Evolutionary conservation across 2,329 filamentous ascomycete species (phyloP).

Genomic region (Clonostachys rosea): DNA sequence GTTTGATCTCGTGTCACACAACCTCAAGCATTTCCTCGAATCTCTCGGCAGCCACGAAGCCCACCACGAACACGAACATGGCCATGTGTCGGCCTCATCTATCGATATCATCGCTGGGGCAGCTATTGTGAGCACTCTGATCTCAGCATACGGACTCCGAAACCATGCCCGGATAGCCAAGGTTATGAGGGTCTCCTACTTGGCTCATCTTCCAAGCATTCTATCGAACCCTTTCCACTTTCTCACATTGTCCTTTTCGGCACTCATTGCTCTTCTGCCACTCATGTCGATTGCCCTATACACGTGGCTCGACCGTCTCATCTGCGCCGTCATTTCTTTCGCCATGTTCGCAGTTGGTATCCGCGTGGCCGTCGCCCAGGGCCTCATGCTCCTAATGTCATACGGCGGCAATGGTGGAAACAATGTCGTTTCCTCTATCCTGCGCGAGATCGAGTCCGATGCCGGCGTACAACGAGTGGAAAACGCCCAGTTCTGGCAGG

Average conservation of each 20-base stretch:
- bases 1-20: constrained; percentile 91
- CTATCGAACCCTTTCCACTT: constrained; percentile 94
- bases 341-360: constrained; percentile 86
- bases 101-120: constrained; percentile 78
- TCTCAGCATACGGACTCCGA: constrained; percentile 81
- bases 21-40: constrained; percentile 89
- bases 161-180: constrained; percentile 92
- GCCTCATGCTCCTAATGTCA: constrained; percentile 94
- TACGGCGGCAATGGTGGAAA: constrained; percentile 45
- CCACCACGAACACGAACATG: constrained; percentile 65
- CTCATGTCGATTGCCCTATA: constrained; percentile 78
- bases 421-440: constrained; percentile 62
- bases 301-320: constrained; percentile 74
- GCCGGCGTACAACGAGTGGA: constrained; percentile 72
- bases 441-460: constrained; percentile 81
- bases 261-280: constrained; percentile 74
- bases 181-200: constrained; percentile 81
- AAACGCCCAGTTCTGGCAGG: constrained; percentile 96
- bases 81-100: constrained; percentile 64
- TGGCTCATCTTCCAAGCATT: constrained; percentile 78
- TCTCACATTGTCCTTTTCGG: constrained; percentile 82
- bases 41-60: constrained; percentile 53
- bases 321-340: constrained; percentile 77
- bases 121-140: constrained; percentile 75
- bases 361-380: constrained; percentile 79